Evolutionary conservation across 192 early-diverging fungal genomes (phyloP), one percentile per base, ranked within the genome.

Genomic region (Backusella liffmaniae): DNA sequence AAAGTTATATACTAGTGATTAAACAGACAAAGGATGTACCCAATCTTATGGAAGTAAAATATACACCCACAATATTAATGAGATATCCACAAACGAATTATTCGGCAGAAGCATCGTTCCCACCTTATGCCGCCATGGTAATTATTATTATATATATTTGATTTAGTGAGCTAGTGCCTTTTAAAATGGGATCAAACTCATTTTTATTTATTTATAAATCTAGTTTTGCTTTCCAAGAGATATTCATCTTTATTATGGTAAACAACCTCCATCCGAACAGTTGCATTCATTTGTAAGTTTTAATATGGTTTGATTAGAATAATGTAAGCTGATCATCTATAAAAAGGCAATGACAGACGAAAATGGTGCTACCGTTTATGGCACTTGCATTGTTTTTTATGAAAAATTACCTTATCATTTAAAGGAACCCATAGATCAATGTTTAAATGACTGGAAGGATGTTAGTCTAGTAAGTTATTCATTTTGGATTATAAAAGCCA

Each of bases 141-240:
- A 73, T 32, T 2, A 32, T 82, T 73, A 73, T 32, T 2, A 32
- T 32, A 32, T 32, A 53, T 15, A 44, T 16, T 0, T 15, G 7
- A 32, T 39, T 39, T 39, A 39, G 32, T 12, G 10, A 0, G 37
- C 32, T 39, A 39, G 37, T 39, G 37, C 10, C 37, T 39, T 39
- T 39, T 23, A n/a, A 21, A 56, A 56, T 21, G 12, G 32, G 42
- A 16, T 44, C 42, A 44, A 0, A 1, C 56, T 26, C 12, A 9
- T 12, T 26, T 6, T 12, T 59, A 7, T 53, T 30, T 30, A n/a
- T n/a, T 56, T 32, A 32, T 6, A 23, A 53, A 23, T 30, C n/a
- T 77, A 82, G 80, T 82, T 82, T 68, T 82, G 77, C 37, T 82
- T 82, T 65, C 80, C 80, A 5, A 74, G 72, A 70, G 80, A 82